A percentile compares a stretch with the other conserved stretches of the same genome.
Evolutionary conservation across 2,329 filamentous ascomycete species (phyloP).

Genomic region (Pseudogymnoascus sp.): DNA sequence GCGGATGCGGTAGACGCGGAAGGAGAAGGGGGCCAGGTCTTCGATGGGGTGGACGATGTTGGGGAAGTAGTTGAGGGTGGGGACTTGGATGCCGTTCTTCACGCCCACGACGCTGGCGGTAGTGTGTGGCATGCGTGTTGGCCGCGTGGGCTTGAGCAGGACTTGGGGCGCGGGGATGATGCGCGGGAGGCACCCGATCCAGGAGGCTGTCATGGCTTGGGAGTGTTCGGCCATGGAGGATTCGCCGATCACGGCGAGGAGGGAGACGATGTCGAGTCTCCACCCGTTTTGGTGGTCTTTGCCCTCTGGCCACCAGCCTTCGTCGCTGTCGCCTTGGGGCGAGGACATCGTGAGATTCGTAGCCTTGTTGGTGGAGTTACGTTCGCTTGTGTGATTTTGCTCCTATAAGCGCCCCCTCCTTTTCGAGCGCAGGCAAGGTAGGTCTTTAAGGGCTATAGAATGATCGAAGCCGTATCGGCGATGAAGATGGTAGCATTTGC

Average conservation of each 20-base stretch:
- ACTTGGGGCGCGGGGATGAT: slow-evolving; percentile 57
- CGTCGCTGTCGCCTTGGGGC: neutral
- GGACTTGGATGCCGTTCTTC: slow-evolving; percentile 46
- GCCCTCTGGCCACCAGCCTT: slow-evolving; percentile 37
- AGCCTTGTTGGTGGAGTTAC: neutral
- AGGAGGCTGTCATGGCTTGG: slow-evolving; percentile 52
- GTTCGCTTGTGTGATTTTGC: neutral
- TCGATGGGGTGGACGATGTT: slow-evolving; percentile 53
- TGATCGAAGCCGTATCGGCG: neutral
- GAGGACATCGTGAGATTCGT: neutral
- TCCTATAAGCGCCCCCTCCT: neutral
- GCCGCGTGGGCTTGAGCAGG: slow-evolving; percentile 49
- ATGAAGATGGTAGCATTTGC: neutral
- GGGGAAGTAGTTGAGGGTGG: slow-evolving; percentile 54
- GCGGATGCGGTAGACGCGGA: slow-evolving; percentile 42
- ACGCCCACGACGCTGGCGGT: slow-evolving; percentile 51
- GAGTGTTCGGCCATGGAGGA: slow-evolving; percentile 50
- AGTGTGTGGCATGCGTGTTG: slow-evolving; percentile 47
- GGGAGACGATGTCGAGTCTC: slow-evolving; percentile 54
- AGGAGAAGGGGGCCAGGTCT: slow-evolving; percentile 39
- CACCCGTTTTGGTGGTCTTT: slow-evolving; percentile 37
- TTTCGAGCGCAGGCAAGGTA: neutral
- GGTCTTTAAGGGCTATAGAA: neutral
- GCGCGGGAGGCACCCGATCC: slow-evolving; percentile 50
- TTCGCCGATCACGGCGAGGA: slow-evolving; percentile 57